Evolutionary conservation across 805 yeast species (phyloP), one percentile per base, ranked within the genome.

Genomic region (Blastobotrys mokoenaii): DNA sequence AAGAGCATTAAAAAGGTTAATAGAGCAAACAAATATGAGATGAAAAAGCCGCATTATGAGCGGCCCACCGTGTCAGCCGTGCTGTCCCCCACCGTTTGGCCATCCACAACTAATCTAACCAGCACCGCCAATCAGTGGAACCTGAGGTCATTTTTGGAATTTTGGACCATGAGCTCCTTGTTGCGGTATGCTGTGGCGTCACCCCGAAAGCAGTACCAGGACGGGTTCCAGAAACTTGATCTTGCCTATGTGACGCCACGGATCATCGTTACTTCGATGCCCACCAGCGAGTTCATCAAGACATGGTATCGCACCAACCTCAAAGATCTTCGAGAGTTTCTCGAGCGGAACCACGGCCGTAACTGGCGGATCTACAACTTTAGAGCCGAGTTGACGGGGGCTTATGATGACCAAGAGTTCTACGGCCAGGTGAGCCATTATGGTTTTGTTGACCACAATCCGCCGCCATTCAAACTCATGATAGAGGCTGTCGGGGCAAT

Each of bases 361-460:
- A 62, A 74, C 41, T 89, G 96, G 96, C 74, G 70, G 51, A 64
- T 88, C 1, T 81, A 82, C 74, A 85, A 85, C 56, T 69, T 88
- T 30, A 69, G 88, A 49, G 77, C 73, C 4, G 93, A 83, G 40
- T 71, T 71, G 0, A 60, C 63, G 15, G 66, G 68, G 18, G 55
- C 49, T 10, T 63, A 66, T 18, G 73, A 73, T 8, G 69, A 70
- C 16, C 52, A 50, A 1, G 67, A 62, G 12, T 52, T 68, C 31
- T 60, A 58, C 36, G 54, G 50, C 25, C 25, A 43, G 36, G 73
- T 77, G 14, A 48, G 58, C 14, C 66, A 67, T 46, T 64, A 57
- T 45, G 93, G 88, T 0, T 80, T 83, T 65, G 72, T 79, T 9
- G 97, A 90, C 59, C 96, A 89, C 60, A 73, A 74, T 41, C 79